Conservation (phyloP, 306 rosid genomes). For the Canavalia gladiata region DNA sequence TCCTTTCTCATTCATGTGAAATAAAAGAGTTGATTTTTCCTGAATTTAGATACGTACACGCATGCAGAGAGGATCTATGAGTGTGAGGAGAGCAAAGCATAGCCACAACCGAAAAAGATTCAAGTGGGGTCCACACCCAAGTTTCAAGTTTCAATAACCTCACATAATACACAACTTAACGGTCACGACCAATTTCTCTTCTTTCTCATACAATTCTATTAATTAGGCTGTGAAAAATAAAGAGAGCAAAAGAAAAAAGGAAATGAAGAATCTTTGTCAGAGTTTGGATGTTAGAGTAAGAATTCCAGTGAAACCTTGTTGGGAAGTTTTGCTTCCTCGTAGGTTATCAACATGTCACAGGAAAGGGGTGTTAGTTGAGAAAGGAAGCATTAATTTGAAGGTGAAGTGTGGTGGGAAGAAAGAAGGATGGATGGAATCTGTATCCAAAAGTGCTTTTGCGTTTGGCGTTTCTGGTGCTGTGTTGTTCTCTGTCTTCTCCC, state of each 20-base stretch:
- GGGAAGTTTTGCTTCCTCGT: slow-evolving; percentile 42
- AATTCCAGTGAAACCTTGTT: slow-evolving; percentile 45
- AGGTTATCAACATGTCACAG: slow-evolving; percentile 35
- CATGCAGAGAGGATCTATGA: slow-evolving; percentile 36
- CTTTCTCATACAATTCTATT: no score
- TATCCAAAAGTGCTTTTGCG: slow-evolving; percentile 59
- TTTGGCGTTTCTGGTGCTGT: slow-evolving; percentile 75
- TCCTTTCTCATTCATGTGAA: not conserved
- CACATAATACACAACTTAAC: slow-evolving; percentile 1
- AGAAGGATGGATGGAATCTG: slow-evolving; percentile 48
- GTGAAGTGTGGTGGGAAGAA: not conserved
- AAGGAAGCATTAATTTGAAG: slow-evolving; percentile 1
- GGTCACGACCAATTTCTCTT: not conserved
- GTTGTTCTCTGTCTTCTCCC: slow-evolving; percentile 59
- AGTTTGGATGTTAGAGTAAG: slow-evolving; percentile 52
- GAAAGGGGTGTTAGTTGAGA: slow-evolving; percentile 11
- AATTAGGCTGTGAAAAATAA: not conserved
- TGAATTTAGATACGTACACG: slow-evolving; percentile 39
- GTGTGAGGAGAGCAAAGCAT: not conserved
- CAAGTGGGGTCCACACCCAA: slow-evolving; percentile 47
- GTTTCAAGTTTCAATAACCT: not conserved
- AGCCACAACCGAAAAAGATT: slow-evolving; percentile 52
- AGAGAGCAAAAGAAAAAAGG: not conserved
- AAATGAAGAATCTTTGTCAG: slow-evolving; percentile 64
- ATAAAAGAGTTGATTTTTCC: not conserved